These are phyloP conservation scores for Chrysoporthe deuterocubensis DNA, from an alignment of 2,329 filamentous ascomycete genomes.

Conservation along the genomic window DNA sequence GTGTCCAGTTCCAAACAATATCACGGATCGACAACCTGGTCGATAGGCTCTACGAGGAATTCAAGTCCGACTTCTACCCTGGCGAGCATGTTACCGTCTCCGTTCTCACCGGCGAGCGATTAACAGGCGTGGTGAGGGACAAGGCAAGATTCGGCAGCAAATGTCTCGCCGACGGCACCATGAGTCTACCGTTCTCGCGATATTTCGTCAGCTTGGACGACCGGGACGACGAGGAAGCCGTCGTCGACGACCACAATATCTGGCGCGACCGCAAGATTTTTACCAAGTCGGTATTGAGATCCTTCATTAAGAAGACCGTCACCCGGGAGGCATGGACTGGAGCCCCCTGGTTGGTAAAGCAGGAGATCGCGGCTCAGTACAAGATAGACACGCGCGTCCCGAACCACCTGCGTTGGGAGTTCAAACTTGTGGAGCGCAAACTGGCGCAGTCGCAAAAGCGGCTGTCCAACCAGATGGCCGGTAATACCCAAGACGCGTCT, in stretches of 20 bases:
- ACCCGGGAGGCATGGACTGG: slow-evolving; percentile 90
- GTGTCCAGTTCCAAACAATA: slow-evolving; percentile 87
- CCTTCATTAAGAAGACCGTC: slow-evolving; percentile 95
- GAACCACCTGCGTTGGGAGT: slow-evolving; percentile 79
- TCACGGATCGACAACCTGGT: slow-evolving; percentile 85
- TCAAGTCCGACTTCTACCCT: slow-evolving; percentile 89
- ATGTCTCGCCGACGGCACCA: slow-evolving; percentile 67
- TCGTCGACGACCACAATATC: slow-evolving; percentile 82
- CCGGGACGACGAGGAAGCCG: slow-evolving; percentile 69
- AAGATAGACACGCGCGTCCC: slow-evolving; percentile 88
- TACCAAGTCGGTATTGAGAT: slow-evolving; percentile 90
- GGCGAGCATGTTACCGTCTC: slow-evolving; percentile 81
- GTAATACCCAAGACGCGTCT: slow-evolving; percentile 48
- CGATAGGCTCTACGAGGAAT: slow-evolving; percentile 73
- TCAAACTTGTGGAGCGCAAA: slow-evolving; percentile 77
- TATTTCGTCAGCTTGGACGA: slow-evolving; percentile 81
- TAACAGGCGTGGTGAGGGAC: slow-evolving; percentile 78
- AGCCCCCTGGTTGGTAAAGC: slow-evolving; percentile 95
- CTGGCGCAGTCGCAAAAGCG: slow-evolving; percentile 70
- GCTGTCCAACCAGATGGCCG: slow-evolving; percentile 40
- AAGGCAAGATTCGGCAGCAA: slow-evolving; percentile 77
- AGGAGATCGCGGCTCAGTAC: slow-evolving; percentile 80
- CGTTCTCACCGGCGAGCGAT: slow-evolving; percentile 68
- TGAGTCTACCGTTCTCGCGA: slow-evolving; percentile 72
- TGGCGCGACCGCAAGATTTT: slow-evolving; percentile 88